Percentiles rank a stretch among this genome's conserved stretches.
phyloP scores from a whole-genome alignment of 2,329 filamentous ascomycete genomes.

The Trichoderma oligosporum region DNA sequence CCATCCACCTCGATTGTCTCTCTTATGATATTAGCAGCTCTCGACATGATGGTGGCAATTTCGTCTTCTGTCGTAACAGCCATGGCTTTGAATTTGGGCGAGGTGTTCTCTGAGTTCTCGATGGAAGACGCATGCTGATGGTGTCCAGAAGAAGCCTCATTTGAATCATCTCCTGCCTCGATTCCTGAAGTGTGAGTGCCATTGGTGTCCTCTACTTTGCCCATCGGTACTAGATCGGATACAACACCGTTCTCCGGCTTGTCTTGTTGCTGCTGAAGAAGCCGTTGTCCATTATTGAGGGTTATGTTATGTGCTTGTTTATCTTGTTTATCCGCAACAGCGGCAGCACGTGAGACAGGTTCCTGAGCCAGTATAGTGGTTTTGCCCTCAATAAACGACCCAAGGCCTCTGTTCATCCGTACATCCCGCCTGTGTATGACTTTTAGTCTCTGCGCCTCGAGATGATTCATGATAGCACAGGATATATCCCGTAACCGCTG shows the following conservation, averaged over 20 bases:
- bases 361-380: constrained; percentile 29
- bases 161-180: neutral
- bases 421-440: constrained; percentile 31
- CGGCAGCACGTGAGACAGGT: neutral
- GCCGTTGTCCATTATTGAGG: constrained; percentile 22
- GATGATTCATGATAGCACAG: constrained; percentile 34
- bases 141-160: neutral
- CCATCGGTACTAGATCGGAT: neutral
- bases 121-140: neutral
- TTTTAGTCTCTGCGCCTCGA: constrained; percentile 32
- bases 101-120: neutral
- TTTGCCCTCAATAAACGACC: constrained; percentile 36
- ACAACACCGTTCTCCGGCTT: neutral
- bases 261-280: neutral
- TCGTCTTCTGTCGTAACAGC: neutral
- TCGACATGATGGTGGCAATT: constrained; percentile 35
- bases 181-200: neutral
- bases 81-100: neutral
- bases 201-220: neutral
- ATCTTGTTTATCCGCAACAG: constrained; percentile 18
- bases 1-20: constrained; percentile 41
- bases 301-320: constrained; percentile 18
- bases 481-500: constrained; percentile 29
- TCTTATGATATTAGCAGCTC: constrained; percentile 42
- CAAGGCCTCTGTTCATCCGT: constrained; percentile 37